These are phyloP conservation scores for Colletotrichum camelliae DNA, from an alignment of 2,329 filamentous ascomycete species.

Conservation along the genomic window DNA sequence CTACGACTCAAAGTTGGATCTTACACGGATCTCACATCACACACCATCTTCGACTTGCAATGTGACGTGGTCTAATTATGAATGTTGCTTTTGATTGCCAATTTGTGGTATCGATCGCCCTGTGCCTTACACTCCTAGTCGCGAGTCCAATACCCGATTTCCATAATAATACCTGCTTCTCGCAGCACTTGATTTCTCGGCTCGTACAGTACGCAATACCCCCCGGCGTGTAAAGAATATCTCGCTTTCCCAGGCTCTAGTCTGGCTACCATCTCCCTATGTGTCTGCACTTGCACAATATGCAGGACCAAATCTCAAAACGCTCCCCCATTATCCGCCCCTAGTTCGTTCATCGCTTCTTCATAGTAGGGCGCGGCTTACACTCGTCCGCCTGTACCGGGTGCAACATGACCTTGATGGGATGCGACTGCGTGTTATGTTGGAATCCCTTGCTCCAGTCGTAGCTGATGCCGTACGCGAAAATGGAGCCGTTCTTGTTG, in stretches of 20 bases:
- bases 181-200: neutral
- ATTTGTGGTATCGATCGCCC: conserved; percentile 20
- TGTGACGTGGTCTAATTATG: neutral
- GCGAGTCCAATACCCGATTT: neutral
- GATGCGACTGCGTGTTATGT: conserved; percentile 75
- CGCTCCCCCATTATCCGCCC: neutral
- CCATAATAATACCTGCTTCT: neutral
- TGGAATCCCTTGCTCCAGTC: conserved; percentile 98
- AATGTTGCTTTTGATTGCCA: conserved; percentile 14
- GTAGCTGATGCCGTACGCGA: conserved; percentile 90
- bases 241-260: neutral
- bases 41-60: neutral
- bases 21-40: neutral
- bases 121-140: conserved; percentile 8
- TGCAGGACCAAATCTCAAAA: neutral
- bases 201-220: neutral
- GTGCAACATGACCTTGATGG: conserved; percentile 87
- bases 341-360: conserved; percentile 58
- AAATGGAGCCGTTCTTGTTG: conserved; percentile 82
- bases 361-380: conserved; percentile 64
- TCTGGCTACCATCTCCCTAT: neutral
- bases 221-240: neutral
- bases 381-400: conserved; percentile 69
- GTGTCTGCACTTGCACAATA: neutral
- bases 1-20: neutral